These are phyloP conservation scores for Pythium aristosporum DNA, from an alignment of 352 stramenopile species.

Conservation along the genomic window DNA sequence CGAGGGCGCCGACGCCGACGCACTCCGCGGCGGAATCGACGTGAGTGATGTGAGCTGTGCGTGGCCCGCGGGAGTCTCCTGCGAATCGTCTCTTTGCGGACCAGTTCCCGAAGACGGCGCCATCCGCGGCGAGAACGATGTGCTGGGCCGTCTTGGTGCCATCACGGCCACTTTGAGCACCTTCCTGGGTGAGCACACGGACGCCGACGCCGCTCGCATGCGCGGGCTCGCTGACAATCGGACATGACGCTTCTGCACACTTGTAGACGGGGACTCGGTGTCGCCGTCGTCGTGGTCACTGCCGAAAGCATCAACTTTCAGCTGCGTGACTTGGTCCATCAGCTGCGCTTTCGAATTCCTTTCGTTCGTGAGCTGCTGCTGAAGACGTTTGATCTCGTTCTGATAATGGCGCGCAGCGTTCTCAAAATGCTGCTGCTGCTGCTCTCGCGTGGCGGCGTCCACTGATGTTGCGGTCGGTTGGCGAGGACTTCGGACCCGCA, in stretches of 20 bases:
- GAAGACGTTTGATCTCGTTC: slow-evolving; percentile 65
- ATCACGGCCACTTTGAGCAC: neutral
- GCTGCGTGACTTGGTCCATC: slow-evolving; percentile 44
- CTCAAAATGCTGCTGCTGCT: slow-evolving; percentile 27
- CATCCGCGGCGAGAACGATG: slow-evolving; percentile 41
- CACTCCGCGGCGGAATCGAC: neutral
- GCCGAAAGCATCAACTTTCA: slow-evolving; percentile 15
- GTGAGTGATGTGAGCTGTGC: neutral
- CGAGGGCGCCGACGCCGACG: slow-evolving; percentile 9
- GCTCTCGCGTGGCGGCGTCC: slow-evolving; percentile 7
- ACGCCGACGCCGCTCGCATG: slow-evolving; percentile 35
- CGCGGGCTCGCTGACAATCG: slow-evolving; percentile 24
- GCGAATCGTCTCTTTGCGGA: neutral
- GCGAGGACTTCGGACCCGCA: slow-evolving; percentile 24
- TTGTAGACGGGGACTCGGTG: neutral
- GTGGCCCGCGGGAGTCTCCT: neutral
- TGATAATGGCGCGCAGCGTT: slow-evolving; percentile 57
- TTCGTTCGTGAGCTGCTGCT: slow-evolving; percentile 59
- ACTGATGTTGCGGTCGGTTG: neutral
- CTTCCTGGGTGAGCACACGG: slow-evolving; percentile 26
- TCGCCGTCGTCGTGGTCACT: neutral
- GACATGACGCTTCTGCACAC: neutral
- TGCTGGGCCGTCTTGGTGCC: slow-evolving; percentile 35
- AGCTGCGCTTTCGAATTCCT: slow-evolving; percentile 43
- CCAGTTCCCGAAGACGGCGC: neutral